Evolutionary conservation across 2,329 filamentous ascomycete genomes (phyloP).

Genomic region (Colletotrichum sp.): DNA sequence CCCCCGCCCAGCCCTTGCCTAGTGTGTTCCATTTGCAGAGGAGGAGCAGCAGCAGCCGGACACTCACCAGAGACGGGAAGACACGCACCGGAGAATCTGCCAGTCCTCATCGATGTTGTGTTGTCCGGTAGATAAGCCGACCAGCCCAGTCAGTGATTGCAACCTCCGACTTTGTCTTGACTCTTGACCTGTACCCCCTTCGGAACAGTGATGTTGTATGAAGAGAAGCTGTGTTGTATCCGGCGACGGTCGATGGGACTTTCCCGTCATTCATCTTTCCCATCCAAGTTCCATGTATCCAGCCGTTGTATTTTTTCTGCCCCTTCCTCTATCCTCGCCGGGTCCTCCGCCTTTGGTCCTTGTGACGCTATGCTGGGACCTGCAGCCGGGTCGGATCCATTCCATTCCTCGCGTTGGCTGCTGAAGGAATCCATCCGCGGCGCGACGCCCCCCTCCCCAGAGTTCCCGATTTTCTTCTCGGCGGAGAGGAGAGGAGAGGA

Average conservation of each 20-base stretch:
- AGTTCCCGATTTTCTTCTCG: neutral
- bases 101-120: neutral
- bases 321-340: neutral
- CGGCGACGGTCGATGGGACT: neutral
- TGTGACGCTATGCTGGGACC: constrained; percentile 19
- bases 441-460: constrained; percentile 7
- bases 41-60: neutral
- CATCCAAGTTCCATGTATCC: neutral
- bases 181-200: neutral
- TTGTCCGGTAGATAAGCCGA: neutral
- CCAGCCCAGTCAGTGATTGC: neutral
- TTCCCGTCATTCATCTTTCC: neutral
- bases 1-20: neutral
- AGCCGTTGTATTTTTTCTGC: neutral
- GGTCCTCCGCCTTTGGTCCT: constrained; percentile 6
- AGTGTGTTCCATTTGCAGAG: neutral
- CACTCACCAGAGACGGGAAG: neutral
- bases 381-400: constrained; percentile 12
- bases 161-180: neutral
- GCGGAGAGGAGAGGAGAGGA: constrained; percentile 2
- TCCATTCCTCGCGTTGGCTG: constrained; percentile 12
- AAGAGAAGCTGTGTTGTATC: neutral
- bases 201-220: neutral
- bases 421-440: constrained; percentile 15
- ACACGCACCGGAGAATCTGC: neutral